A percentile compares a stretch with the other conserved stretches of the same genome.
Conservation (phyloP, 306 rosid genomes). For the Cicer pinnatifidum region DNA sequence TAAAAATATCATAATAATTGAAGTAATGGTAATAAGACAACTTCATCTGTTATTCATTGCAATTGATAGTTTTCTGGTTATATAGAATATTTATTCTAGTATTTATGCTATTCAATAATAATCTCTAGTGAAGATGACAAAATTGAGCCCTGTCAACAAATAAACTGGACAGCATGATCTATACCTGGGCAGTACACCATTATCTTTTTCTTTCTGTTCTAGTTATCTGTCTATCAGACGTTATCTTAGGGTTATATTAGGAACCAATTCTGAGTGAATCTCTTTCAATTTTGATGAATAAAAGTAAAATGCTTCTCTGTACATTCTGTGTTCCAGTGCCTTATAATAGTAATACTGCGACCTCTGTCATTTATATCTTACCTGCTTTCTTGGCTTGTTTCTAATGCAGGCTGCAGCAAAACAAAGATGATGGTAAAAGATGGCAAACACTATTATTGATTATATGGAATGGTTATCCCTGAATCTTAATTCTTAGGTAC, state of each 20-base stretch:
- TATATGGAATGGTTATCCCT: conserved; percentile 36
- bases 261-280: conserved; percentile 27
- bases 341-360: not conserved
- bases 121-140: not conserved
- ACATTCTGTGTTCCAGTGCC: conserved; percentile 5
- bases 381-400: conserved; percentile 38
- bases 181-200: not conserved
- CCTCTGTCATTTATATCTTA: conserved; percentile 39
- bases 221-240: not conserved
- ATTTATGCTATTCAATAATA: conserved; percentile 2
- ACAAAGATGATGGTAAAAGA: conserved; percentile 43
- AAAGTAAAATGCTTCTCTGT: not conserved
- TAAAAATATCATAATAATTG: not conserved
- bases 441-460: conserved; percentile 18
- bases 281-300: conserved; percentile 13
- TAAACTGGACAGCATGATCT: not conserved
- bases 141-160: not conserved
- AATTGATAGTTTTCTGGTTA: conserved; percentile 10
- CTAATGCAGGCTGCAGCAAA: conserved; percentile 73
- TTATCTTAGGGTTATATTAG: not conserved
- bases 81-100: not conserved
- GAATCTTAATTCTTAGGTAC: conserved; percentile 44
- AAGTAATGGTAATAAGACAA: not conserved
- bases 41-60: not conserved
- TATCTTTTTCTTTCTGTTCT: not conserved